These are phyloP conservation scores for Trichoderma endophyticum DNA, from an alignment of 2,329 filamentous ascomycete species.

Conservation along the genomic window DNA sequence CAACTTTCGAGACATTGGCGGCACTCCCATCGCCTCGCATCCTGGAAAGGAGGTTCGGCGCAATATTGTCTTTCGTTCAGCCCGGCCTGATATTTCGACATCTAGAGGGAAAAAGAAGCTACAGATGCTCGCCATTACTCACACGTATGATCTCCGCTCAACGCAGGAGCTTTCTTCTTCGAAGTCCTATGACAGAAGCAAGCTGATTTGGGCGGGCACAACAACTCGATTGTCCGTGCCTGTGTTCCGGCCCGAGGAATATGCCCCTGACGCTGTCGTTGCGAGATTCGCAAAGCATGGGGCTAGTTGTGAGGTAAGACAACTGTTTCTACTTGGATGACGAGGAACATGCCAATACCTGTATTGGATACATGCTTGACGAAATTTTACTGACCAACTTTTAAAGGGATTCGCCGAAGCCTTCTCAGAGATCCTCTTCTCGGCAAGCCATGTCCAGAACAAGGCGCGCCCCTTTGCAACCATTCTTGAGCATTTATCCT, in stretches of 20 bases:
- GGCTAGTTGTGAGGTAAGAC: background rate
- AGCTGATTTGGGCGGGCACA: background rate
- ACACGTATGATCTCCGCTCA: background rate
- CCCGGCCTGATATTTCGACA: background rate
- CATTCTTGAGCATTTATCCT: background rate
- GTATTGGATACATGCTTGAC: background rate
- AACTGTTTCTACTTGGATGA: background rate
- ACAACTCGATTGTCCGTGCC: background rate
- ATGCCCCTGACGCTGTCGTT: background rate
- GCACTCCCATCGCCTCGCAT: background rate
- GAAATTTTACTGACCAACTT: background rate
- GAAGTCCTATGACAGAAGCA: background rate
- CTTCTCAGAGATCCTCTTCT: background rate
- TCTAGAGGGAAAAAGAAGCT: background rate
- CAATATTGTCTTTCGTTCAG: slow-evolving; percentile 1
- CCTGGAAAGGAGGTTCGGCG: background rate
- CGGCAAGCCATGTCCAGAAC: background rate
- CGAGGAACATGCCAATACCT: background rate
- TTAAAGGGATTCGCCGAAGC: background rate
- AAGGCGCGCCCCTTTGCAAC: background rate
- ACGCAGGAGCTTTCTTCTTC: background rate
- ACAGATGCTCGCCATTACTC: background rate
- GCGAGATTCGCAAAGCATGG: background rate
- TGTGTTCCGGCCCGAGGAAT: background rate
- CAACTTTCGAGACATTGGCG: slow-evolving; percentile 7